A percentile compares a stretch with the other conserved stretches of the same genome.
phyloP scores from a whole-genome alignment of 2,329 filamentous ascomycete species.

The Paraphaeosphaeria minitans region DNA sequence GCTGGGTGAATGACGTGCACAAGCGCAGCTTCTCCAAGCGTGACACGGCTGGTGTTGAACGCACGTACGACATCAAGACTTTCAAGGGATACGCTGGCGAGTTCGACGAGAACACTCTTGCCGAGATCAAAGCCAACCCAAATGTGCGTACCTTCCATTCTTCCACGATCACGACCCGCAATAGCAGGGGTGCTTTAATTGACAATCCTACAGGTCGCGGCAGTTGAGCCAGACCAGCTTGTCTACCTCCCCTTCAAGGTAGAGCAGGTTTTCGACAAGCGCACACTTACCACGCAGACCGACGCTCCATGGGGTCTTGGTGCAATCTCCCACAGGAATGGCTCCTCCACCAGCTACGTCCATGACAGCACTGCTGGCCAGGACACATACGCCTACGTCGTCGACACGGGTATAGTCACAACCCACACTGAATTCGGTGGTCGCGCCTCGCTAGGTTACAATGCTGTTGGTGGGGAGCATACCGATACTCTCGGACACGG shows the following conservation, averaged over 20 bases:
- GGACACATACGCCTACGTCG: slow-evolving; percentile 59
- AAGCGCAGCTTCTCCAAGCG: slow-evolving; percentile 45
- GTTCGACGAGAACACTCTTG: slow-evolving; percentile 52
- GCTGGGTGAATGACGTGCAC: slow-evolving; percentile 43
- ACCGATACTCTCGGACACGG: slow-evolving; percentile 31
- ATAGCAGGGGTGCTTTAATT: not conserved
- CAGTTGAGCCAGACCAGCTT: slow-evolving; percentile 23
- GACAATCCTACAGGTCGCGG: slow-evolving; percentile 14
- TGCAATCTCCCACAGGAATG: slow-evolving; percentile 21
- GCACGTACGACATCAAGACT: slow-evolving; percentile 49
- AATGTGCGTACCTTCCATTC: slow-evolving; percentile 20
- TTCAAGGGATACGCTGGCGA: slow-evolving; percentile 52
- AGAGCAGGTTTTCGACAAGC: slow-evolving; percentile 18
- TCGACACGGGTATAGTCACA: slow-evolving; percentile 62
- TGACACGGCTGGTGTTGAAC: slow-evolving; percentile 47
- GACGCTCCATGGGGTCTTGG: slow-evolving; percentile 31
- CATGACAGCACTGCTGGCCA: slow-evolving; percentile 24
- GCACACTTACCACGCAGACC: slow-evolving; percentile 23
- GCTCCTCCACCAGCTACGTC: slow-evolving; percentile 21
- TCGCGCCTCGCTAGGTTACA: slow-evolving; percentile 26
- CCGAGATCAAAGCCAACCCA: slow-evolving; percentile 42
- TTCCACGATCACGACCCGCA: not conserved
- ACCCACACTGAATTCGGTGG: slow-evolving; percentile 52
- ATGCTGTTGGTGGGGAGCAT: slow-evolving; percentile 15
- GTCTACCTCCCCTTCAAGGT: slow-evolving; percentile 20